Conservation (phyloP, 2,329 filamentous ascomycete species). For the Tolypocladium tundrense region DNA sequence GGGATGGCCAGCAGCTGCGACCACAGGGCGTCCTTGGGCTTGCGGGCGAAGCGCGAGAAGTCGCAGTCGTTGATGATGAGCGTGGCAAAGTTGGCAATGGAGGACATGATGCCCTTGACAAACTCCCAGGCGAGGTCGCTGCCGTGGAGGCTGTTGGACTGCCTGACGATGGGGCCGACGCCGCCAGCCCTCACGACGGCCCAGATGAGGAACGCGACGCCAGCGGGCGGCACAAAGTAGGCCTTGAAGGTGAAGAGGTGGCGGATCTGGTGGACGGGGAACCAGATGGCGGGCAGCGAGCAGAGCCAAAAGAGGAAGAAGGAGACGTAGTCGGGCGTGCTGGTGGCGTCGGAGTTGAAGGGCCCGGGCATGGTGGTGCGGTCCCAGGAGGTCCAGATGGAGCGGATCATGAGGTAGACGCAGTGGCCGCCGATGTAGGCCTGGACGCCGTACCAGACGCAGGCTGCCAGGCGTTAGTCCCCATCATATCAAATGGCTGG, state of each 20-base stretch:
- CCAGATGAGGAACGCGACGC: conserved; percentile 82
- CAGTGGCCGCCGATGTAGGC: conserved; percentile 77
- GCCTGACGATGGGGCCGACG: conserved; percentile 70
- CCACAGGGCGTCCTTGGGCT: conserved; percentile 67
- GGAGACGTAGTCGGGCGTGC: conserved; percentile 63
- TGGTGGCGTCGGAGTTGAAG: conserved; percentile 55
- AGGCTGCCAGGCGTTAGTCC: conserved; percentile 31
- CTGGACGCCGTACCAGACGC: conserved; percentile 82
- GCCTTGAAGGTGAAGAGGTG: conserved; percentile 90
- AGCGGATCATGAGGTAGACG: conserved; percentile 77
- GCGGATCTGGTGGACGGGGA: conserved; percentile 78
- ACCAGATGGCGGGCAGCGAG: conserved; percentile 78
- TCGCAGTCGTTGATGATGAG: conserved; percentile 77
- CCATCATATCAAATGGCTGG: too few relatives aligned
- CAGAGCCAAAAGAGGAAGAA: conserved; percentile 83
- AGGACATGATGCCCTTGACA: conserved; percentile 76
- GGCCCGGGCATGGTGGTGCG: conserved; percentile 52
- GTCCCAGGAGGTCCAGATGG: conserved; percentile 67
- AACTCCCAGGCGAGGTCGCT: conserved; percentile 70
- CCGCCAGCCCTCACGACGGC: conserved; percentile 71
- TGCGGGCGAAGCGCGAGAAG: conserved; percentile 73
- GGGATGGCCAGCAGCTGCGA: conserved; percentile 71
- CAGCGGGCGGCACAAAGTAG: conserved; percentile 72
- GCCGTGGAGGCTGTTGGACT: conserved; percentile 52
- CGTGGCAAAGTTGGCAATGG: conserved; percentile 84